Evolutionary conservation across 495 filamentous ascomycete species (phyloP).

Genomic region (Geoglossum glabrum): DNA sequence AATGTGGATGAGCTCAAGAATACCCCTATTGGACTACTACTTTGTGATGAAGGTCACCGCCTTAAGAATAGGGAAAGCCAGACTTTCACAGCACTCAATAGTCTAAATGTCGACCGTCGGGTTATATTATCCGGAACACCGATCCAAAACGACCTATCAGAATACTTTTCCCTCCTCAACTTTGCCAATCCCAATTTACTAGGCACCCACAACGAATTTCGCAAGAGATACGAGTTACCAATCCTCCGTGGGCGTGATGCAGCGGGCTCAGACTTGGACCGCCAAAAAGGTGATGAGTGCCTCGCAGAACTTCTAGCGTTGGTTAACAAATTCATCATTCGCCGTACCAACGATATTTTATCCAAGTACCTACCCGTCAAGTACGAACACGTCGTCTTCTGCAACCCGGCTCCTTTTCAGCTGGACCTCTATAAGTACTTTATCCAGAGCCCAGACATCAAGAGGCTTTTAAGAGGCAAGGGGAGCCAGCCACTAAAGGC

Average conservation of each 20-base stretch:
- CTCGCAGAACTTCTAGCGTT: slow-evolving; percentile 58
- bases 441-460: slow-evolving; percentile 87
- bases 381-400: slow-evolving; percentile 99
- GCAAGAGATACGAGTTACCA: slow-evolving; percentile 83
- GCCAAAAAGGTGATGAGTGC: slow-evolving; percentile 67
- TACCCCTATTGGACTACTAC: slow-evolving; percentile 72
- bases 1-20: slow-evolving; percentile 77
- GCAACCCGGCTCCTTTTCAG: slow-evolving; percentile 85
- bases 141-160: slow-evolving; percentile 93
- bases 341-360: slow-evolving; percentile 90
- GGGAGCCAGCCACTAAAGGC: slow-evolving; percentile 92
- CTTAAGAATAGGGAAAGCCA: slow-evolving; percentile 94
- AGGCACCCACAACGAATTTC: slow-evolving; percentile 76
- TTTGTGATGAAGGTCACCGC: slow-evolving; percentile 98
- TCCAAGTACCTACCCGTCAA: slow-evolving; percentile 97
- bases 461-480: slow-evolving; percentile 78
- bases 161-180: slow-evolving; percentile 90
- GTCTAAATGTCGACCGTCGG: slow-evolving; percentile 69
- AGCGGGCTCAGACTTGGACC: slow-evolving; percentile 64
- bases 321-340: slow-evolving; percentile 98
- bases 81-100: slow-evolving; percentile 78
- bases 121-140: slow-evolving; percentile 95
- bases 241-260: slow-evolving; percentile 88
- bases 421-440: slow-evolving; percentile 89
- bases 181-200: slow-evolving; percentile 92